Evolutionary conservation across 768 basidiomycete species (phyloP).

Genomic region (Exsudoporus frostii): DNA sequence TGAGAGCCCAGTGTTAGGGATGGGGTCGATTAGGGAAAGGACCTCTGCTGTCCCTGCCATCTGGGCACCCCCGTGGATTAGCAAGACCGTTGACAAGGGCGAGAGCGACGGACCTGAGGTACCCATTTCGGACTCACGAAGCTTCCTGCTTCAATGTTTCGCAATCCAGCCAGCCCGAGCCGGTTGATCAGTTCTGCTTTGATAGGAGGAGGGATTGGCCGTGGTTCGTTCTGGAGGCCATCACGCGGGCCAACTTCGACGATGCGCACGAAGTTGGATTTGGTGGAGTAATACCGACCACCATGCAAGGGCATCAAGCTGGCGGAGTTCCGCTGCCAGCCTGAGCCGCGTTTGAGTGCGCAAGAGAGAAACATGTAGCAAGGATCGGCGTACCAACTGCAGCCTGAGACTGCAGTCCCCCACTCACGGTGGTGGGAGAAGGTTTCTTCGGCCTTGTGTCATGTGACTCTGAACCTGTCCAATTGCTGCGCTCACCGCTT

Average conservation of each 20-base stretch:
- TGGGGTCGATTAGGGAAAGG: conserved; percentile 51
- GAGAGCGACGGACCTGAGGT: conserved; percentile 57
- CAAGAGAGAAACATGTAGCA: conserved; percentile 14
- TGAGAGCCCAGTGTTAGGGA: conserved; percentile 61
- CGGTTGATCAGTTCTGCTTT: conserved; percentile 81
- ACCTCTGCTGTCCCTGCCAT: conserved; percentile 87
- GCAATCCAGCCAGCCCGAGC: conserved; percentile 64
- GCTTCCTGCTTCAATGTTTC: conserved; percentile 78
- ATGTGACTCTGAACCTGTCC: conserved; percentile 17
- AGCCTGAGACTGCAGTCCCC: too few species aligned
- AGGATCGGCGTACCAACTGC: too few species aligned
- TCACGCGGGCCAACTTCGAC: conserved; percentile 92
- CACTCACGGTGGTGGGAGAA: too few species aligned
- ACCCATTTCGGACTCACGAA: conserved; percentile 95
- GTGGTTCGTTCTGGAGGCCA: conserved; percentile 87
- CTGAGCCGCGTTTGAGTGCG: not conserved
- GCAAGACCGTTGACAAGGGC: not conserved
- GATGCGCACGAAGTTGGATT: conserved; percentile 40
- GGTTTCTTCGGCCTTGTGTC: too few species aligned
- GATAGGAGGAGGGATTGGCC: conserved; percentile 62
- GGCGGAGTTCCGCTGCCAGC: not conserved
- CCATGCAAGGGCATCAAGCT: not conserved
- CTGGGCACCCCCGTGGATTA: conserved; percentile 35
- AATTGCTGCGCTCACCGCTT: conserved; percentile 7
- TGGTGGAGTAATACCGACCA: conserved; percentile 2